Base-by-base conservation (phyloP, 169 alveolate species). In the Cryptosporidium xiaoi region DNA sequence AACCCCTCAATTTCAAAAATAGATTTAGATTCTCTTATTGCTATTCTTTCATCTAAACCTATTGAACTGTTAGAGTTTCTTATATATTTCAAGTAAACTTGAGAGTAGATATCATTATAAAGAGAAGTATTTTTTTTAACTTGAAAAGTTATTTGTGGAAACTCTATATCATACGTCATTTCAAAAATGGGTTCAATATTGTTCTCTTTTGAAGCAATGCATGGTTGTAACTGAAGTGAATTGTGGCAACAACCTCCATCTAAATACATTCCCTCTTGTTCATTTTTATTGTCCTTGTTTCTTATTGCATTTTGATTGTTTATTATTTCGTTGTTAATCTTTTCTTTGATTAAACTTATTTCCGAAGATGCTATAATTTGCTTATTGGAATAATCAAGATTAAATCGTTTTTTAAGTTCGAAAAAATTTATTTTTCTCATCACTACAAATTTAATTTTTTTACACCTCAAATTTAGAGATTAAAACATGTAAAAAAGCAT, bases 381-480 rank as follows among this genome's bases (percentile, higher is more conserved):
- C 27, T 62, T 77, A 77, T 62, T 77, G 27, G 77, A 27, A 34
- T 77, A 77, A 24, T 60, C 51, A 40, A 77, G 34, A 77, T 56
- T 50, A 18, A 56, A 62, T 18, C 64, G 44, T 60, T 77, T 58
- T 40, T 40, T 34, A 36, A 77, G 34, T 60, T 77, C 87, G 56
- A 56, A 58, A 62, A 62, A 77, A 27, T 77, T 46, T 77, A 77
- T 27, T 56, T 77, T 77, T 50, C 62, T 77, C 87, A 77, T 77
- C 87, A 77, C 77, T 33, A 36, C 50, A 46, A 44, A 18, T 44
- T 58, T 36, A 58, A 58, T 77, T 55, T 77, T 58, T 56, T 10
- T 24, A 1, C 13, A 56, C 56, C 24, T 58, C 13, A 77, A 77
- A 34, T 77, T 77, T 18, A 46, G 40, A 62, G 40, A 34, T 77